These are phyloP conservation scores for Phytophthora pini DNA, from an alignment of 352 stramenopile genomes.

Conservation along the genomic window DNA sequence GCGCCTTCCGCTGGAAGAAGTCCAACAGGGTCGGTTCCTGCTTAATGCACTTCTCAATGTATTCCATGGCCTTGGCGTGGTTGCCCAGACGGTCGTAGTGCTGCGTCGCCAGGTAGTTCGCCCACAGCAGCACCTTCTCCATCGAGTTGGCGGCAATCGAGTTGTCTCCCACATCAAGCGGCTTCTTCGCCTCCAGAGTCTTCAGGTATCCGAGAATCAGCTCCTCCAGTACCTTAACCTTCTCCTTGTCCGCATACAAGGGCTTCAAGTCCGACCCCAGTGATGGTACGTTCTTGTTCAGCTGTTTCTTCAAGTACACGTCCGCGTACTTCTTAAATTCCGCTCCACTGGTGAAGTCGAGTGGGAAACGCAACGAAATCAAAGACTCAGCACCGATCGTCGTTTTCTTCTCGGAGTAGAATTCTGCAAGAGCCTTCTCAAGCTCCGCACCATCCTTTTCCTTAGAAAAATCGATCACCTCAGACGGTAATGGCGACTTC, in stretches of 20 bases:
- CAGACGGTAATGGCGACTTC: constrained; percentile 50
- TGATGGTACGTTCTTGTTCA: constrained; percentile 94
- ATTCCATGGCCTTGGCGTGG: constrained; percentile 85
- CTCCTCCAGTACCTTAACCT: constrained; percentile 68
- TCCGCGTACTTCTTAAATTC: constrained; percentile 79
- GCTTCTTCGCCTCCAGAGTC: constrained; percentile 72
- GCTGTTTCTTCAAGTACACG: constrained; percentile 62
- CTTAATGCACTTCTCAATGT: constrained; percentile 94
- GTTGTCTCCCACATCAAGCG: constrained; percentile 47
- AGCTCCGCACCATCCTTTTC: constrained; percentile 50
- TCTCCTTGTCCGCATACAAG: constrained; percentile 79
- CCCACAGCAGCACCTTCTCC: constrained; percentile 83
- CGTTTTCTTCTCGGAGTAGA: constrained; percentile 57
- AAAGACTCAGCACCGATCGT: constrained; percentile 71
- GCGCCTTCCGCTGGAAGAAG: constrained; percentile 94
- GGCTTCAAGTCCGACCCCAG: constrained; percentile 94
- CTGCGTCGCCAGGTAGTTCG: constrained; percentile 92
- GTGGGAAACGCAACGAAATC: constrained; percentile 90
- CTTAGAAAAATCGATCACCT: constrained; percentile 58
- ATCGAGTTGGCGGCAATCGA: constrained; percentile 34
- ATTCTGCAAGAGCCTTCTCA: constrained; percentile 56
- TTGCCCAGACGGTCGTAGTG: constrained; percentile 93
- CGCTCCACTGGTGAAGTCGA: constrained; percentile 87
- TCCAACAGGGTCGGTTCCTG: constrained; percentile 93
- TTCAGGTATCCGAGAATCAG: constrained; percentile 86